A percentile compares a stretch with the other conserved stretches of the same genome.
These are phyloP conservation scores for Rosa rugosa DNA, from an alignment of 306 rosid species.

Conservation along the genomic window DNA sequence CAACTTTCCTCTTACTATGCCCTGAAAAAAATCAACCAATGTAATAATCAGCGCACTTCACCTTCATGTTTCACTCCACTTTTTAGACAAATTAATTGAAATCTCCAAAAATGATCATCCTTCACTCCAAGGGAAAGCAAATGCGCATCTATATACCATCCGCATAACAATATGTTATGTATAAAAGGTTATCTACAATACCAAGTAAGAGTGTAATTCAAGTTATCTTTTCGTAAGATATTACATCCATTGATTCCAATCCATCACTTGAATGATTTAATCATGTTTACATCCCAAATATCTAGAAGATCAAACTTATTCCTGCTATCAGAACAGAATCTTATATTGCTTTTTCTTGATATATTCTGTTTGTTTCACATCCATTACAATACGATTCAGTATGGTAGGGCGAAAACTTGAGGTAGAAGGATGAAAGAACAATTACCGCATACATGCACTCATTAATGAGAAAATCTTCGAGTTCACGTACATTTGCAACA, in stretches of 20 bases:
- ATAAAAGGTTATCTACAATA: not conserved
- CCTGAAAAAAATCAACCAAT: slow-evolving; percentile 44
- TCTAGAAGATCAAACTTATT: not conserved
- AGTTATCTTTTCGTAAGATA: not conserved
- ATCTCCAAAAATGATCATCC: not conserved
- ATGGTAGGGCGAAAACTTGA: slow-evolving; percentile 7
- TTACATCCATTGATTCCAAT: not conserved
- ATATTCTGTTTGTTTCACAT: not conserved
- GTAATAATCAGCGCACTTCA: slow-evolving; percentile 18
- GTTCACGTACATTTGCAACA: slow-evolving; percentile 78
- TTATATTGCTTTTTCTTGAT: not conserved
- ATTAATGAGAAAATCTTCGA: slow-evolving; percentile 93
- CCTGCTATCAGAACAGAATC: not conserved
- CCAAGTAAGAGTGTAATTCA: not conserved
- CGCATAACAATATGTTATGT: not conserved
- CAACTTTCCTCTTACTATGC: slow-evolving; percentile 91
- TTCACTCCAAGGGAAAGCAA: not conserved
- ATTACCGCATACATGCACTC: slow-evolving; percentile 99
- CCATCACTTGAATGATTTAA: not conserved
- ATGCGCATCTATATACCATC: not conserved
- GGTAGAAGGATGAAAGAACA: slow-evolving; percentile 23
- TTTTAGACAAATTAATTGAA: not conserved
- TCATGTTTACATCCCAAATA: not conserved
- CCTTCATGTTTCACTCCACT: slow-evolving; percentile 20
- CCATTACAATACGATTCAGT: not conserved